Evolutionary conservation across 2,329 filamentous ascomycete species (phyloP), one percentile per base, ranked within the genome.

Genomic region (Colletotrichum salicis): DNA sequence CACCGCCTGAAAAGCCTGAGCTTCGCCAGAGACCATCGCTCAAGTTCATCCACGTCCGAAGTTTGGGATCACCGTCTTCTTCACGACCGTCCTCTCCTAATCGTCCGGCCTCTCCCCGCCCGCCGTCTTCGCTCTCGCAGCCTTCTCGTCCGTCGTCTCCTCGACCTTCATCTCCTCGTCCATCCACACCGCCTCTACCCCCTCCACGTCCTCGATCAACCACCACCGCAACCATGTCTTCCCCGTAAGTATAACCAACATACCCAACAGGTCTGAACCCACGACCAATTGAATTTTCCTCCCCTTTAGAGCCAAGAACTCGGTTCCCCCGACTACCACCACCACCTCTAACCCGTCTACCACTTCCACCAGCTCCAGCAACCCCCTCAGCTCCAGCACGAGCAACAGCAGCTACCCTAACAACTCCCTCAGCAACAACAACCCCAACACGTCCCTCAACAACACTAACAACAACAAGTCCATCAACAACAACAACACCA

Each of bases 21-120:
- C 33, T 84, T 81, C 74, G 78, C 85, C 59, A 81, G 84, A 51
- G 81, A 85, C 66, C 83, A 83, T 13, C 81, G 88, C 56, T 79
- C 81, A 29, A 77, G 83, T 5, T 84, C 86, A 59, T 83, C 81
- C 24, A 88, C 87, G 77, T 86, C 88, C 70, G 84, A 87, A 67
- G 78, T 87, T 15, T 82, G 83, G 54, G 83, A 82, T 31, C 83
- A 80, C 56, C 57, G 13, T 37, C 64, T 19, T 29, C 56, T 55
- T 41, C 45, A 0, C 58, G 22, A 48, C 41, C 41, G 41, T 48
- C 41, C 4, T 48, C 41, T 48, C 41, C 41, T 41, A 15, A 41
- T 48, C 41, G 41, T 48, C 41, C 41, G 41, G 7, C 41, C 19
- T 48, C 19, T 3, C 41, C 41, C 7, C 41, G 19, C 22, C 41